These are phyloP conservation scores for Leptographium lundbergii DNA, from an alignment of 2,329 filamentous ascomycete species.

Conservation along the genomic window DNA sequence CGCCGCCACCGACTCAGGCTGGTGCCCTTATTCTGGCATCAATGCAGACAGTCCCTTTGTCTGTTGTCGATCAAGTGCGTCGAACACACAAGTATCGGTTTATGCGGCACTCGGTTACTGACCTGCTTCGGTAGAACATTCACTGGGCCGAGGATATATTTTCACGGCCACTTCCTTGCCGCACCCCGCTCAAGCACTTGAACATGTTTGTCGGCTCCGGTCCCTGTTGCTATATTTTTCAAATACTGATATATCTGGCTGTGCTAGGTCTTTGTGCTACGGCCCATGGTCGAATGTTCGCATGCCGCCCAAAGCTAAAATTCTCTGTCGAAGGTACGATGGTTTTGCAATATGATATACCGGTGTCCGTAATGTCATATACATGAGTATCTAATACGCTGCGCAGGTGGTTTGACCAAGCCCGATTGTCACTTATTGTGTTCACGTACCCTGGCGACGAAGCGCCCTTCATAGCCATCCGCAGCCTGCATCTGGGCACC, in stretches of 20 bases:
- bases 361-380: too few relatives aligned
- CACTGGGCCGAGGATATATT: constrained; percentile 54
- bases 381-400: neutral
- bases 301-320: constrained; percentile 33
- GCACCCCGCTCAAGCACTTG: constrained; percentile 34
- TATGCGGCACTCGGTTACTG: constrained; percentile 6
- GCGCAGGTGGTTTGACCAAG: constrained; percentile 40
- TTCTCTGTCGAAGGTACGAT: constrained; percentile 43
- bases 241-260: neutral
- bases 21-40: constrained; percentile 22
- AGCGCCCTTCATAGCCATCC: constrained; percentile 34
- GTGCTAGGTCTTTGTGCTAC: constrained; percentile 29
- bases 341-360: constrained; percentile 22
- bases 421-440: constrained; percentile 39
- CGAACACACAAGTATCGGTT: neutral
- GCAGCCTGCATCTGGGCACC: constrained; percentile 25
- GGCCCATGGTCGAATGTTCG: constrained; percentile 32
- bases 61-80: constrained; percentile 14
- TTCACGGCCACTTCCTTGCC: constrained; percentile 36
- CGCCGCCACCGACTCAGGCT: constrained; percentile 22
- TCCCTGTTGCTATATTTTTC: neutral
- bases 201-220: constrained; percentile 8
- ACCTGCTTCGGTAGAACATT: neutral
- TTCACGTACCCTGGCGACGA: constrained; percentile 32
- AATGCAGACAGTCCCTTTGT: constrained; percentile 13